Percentiles rank a stretch among this genome's conserved stretches.
phyloP scores from a whole-genome alignment of 2,329 filamentous ascomycete genomes.

The Cladosporium cucumerinum region DNA sequence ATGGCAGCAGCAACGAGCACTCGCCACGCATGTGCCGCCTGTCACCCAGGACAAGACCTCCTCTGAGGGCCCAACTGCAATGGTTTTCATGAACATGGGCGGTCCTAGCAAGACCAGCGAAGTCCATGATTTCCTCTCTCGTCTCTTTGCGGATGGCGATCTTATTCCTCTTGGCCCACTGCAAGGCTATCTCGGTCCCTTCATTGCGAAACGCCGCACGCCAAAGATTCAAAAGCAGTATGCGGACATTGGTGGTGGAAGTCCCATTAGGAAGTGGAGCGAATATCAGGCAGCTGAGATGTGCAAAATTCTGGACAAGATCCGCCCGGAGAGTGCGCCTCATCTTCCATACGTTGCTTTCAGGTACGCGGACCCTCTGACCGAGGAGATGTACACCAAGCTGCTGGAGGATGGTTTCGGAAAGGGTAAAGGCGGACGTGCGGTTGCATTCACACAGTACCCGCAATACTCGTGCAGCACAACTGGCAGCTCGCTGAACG shows the following conservation, averaged over 20 bases:
- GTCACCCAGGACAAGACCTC: constrained; percentile 73
- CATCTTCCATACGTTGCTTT: constrained; percentile 98
- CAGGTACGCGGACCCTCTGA: constrained; percentile 88
- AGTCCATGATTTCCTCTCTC: constrained; percentile 83
- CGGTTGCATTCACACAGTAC: constrained; percentile 97
- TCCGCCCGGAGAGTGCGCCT: constrained; percentile 87
- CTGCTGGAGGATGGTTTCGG: constrained; percentile 88
- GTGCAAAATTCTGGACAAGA: constrained; percentile 93
- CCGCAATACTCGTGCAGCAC: constrained; percentile 98
- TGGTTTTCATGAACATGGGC: constrained; percentile 99
- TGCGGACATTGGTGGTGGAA: constrained; percentile 91
- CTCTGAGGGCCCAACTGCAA: constrained; percentile 81
- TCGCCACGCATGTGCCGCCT: constrained; percentile 65
- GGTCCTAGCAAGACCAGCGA: constrained; percentile 85
- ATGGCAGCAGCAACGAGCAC: constrained; percentile 29
- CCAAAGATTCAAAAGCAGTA: constrained; percentile 98
- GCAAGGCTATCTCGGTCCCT: constrained; percentile 83
- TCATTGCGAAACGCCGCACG: constrained; percentile 81
- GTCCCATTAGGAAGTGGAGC: constrained; percentile 96
- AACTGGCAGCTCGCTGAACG: constrained; percentile 91
- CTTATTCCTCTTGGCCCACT: constrained; percentile 91
- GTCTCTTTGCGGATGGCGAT: constrained; percentile 91
- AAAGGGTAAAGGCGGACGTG: constrained; percentile 81
- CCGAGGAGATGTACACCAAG: constrained; percentile 85
- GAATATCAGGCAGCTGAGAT: constrained; percentile 91